These are phyloP conservation scores for Rosa chinensis DNA, from an alignment of 306 rosid genomes.

Conservation along the genomic window DNA sequence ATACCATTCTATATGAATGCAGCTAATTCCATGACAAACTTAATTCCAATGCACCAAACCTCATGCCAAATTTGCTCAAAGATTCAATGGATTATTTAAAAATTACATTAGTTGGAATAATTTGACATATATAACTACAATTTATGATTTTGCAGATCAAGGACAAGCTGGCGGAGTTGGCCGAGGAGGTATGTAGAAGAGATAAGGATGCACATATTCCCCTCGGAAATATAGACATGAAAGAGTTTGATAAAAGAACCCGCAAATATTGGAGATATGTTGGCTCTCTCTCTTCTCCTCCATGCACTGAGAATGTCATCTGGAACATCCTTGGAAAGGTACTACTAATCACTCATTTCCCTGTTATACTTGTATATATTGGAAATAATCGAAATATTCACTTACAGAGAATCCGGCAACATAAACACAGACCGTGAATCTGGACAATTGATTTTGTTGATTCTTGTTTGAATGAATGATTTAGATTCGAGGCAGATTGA, in stretches of 20 bases:
- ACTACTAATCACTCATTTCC: background rate
- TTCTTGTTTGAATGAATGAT: background rate
- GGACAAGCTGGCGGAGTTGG: constrained; percentile 45
- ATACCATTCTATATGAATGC: background rate
- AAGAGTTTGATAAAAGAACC: constrained; percentile 33
- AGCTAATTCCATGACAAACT: background rate
- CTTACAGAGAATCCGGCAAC: background rate
- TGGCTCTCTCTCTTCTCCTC: constrained; percentile 91
- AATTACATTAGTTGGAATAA: background rate
- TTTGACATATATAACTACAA: background rate
- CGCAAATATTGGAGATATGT: constrained; percentile 61
- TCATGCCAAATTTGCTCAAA: background rate
- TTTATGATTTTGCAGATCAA: constrained; percentile 43
- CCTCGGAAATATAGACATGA: constrained; percentile 39
- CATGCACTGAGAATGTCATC: constrained; percentile 66
- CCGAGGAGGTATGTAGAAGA: constrained; percentile 22
- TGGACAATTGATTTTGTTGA: background rate
- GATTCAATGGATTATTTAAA: background rate
- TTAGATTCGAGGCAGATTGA: background rate
- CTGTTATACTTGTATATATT: background rate
- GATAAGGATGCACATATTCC: constrained; percentile 40
- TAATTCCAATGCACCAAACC: background rate
- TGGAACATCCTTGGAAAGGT: constrained; percentile 82
- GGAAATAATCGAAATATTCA: background rate
- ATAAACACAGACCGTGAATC: background rate